These are phyloP conservation scores for Lindgomyces ingoldianus DNA, from an alignment of 495 filamentous ascomycete species.

Conservation along the genomic window DNA sequence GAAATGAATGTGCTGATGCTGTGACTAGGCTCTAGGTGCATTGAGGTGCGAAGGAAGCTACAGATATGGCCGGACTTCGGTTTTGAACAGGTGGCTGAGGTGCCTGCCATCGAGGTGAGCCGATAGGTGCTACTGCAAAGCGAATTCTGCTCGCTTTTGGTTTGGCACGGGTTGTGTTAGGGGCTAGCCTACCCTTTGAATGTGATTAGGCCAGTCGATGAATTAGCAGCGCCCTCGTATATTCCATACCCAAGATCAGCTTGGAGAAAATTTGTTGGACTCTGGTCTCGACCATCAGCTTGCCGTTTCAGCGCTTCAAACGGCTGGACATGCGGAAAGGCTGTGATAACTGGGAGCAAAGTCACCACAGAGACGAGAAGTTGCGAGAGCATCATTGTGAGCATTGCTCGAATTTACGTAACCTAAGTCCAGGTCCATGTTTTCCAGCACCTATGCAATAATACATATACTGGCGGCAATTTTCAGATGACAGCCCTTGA, in stretches of 20 bases:
- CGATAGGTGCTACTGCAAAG: conserved; percentile 24
- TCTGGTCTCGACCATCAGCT: background rate
- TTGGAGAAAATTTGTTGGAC: background rate
- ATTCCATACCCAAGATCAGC: conserved; percentile 25
- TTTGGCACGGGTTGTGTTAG: background rate
- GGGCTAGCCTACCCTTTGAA: conserved; percentile 25
- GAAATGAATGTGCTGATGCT: background rate
- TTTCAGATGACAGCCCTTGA: no score
- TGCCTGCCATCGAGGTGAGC: conserved; percentile 37
- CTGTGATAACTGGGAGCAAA: background rate
- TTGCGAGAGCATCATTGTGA: background rate
- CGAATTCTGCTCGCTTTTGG: conserved; percentile 20
- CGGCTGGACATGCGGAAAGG: background rate
- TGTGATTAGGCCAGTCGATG: conserved; percentile 18
- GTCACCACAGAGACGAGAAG: background rate
- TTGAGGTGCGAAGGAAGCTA: conserved; percentile 1
- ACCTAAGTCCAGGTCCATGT: no score
- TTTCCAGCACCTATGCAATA: no score
- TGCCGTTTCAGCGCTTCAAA: background rate
- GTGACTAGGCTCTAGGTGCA: conserved; percentile 6
- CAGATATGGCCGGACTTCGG: conserved; percentile 19
- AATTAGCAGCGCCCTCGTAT: conserved; percentile 22
- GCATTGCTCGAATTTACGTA: background rate
- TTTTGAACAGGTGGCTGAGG: conserved; percentile 36
- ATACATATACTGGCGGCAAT: no score